Percentiles rank a stretch among this genome's conserved stretches.
These are phyloP conservation scores for Ophiocordyceps camponoti-rufipedis DNA, from an alignment of 2,329 filamentous ascomycete species.

Conservation along the genomic window DNA sequence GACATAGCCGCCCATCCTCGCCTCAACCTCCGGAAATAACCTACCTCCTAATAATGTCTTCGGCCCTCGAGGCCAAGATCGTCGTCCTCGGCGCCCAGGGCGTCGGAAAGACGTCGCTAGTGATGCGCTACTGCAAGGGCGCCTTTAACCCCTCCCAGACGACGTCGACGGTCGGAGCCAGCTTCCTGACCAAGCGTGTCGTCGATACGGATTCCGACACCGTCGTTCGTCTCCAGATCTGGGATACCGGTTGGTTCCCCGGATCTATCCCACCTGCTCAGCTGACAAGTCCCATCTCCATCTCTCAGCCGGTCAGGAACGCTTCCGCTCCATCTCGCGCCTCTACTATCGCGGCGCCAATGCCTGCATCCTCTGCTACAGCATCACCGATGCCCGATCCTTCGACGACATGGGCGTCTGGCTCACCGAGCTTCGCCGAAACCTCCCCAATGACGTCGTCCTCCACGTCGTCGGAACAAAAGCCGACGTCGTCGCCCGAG, in stretches of 20 bases:
- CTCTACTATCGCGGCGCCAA: slow-evolving; percentile 95
- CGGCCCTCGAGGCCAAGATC: slow-evolving; percentile 63
- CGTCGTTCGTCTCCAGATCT: slow-evolving; percentile 80
- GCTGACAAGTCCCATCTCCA: not conserved
- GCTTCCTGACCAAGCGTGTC: slow-evolving; percentile 63
- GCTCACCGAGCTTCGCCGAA: slow-evolving; percentile 68
- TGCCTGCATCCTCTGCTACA: slow-evolving; percentile 85
- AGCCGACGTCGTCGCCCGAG: slow-evolving; percentile 72
- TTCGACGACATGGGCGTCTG: slow-evolving; percentile 88
- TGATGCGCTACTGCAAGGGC: slow-evolving; percentile 60
- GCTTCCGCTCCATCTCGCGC: slow-evolving; percentile 84
- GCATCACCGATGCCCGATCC: slow-evolving; percentile 70
- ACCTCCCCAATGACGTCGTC: slow-evolving; percentile 61
- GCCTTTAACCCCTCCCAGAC: slow-evolving; percentile 46
- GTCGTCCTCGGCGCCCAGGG: slow-evolving; percentile 65
- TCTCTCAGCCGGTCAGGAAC: slow-evolving; percentile 61
- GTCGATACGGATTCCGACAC: slow-evolving; percentile 74
- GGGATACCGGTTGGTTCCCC: slow-evolving; percentile 54
- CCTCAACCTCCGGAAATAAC: not conserved
- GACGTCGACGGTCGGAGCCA: slow-evolving; percentile 60
- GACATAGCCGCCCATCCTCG: not conserved
- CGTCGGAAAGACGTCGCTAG: slow-evolving; percentile 63
- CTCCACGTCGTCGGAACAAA: slow-evolving; percentile 94
- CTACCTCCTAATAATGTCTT: slow-evolving; percentile 11
- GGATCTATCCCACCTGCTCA: too few relatives aligned